Evolutionary conservation across 108 stramenopile species (phyloP).

Genomic region (Licmophora abbreviata): DNA sequence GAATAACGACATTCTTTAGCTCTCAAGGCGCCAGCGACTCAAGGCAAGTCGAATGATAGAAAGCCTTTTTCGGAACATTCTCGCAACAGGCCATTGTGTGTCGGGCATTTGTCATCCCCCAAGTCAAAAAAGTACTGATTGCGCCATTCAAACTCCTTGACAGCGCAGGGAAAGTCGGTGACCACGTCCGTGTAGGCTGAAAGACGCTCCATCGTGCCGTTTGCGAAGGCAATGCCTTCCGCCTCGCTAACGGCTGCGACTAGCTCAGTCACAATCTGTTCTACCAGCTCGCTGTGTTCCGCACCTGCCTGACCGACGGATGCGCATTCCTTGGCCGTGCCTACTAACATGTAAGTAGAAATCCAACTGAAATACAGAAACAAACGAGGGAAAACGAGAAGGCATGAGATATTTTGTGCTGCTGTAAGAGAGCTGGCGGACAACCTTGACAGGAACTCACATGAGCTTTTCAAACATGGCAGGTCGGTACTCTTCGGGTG

Average conservation of each 20-base stretch:
- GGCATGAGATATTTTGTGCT: background rate
- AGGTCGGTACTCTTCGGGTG: conserved; percentile 44
- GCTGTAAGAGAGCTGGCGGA: too few relatives aligned
- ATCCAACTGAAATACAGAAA: conserved; percentile 55
- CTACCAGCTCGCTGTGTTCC: conserved; percentile 54
- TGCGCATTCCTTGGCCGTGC: conserved; percentile 66
- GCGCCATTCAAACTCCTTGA: conserved; percentile 95
- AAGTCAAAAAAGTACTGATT: conserved; percentile 75
- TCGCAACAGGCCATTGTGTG: conserved; percentile 51
- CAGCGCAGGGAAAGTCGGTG: conserved; percentile 82
- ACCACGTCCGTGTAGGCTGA: conserved; percentile 88
- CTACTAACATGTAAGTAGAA: conserved; percentile 85
- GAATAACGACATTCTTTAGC: too few relatives aligned
- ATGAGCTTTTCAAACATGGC: conserved; percentile 93
- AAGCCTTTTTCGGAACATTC: conserved; percentile 54
- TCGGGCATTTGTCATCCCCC: conserved; percentile 53
- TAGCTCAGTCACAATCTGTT: conserved; percentile 57
- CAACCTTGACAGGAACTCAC: conserved; percentile 17
- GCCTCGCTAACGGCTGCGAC: conserved; percentile 39
- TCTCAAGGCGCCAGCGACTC: too few relatives aligned
- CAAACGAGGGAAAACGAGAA: background rate
- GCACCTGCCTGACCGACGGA: conserved; percentile 66
- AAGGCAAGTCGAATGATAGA: conserved; percentile 59
- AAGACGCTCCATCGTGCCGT: conserved; percentile 51
- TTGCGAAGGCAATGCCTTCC: conserved; percentile 51